phyloP scores from a whole-genome alignment of 768 basidiomycete genomes.

The Suillus subaureus region DNA sequence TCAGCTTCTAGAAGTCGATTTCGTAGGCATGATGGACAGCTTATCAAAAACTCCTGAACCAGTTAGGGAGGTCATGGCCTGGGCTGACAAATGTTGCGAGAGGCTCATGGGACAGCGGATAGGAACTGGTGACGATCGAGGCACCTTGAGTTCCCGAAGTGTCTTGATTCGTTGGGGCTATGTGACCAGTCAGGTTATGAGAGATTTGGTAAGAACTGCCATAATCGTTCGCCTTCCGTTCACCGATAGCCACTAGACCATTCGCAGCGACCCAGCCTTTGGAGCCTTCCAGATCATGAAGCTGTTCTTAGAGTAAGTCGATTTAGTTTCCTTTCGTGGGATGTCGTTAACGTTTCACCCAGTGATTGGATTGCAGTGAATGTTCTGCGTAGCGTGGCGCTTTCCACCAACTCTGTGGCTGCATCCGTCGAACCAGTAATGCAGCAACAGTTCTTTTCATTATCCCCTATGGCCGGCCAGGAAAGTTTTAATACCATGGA shows the following conservation, averaged over 20 bases:
- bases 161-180: conserved; percentile 91
- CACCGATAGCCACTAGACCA: conserved; percentile 57
- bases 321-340: conserved; percentile 9
- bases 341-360: conserved; percentile 20
- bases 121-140: conserved; percentile 66
- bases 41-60: conserved; percentile 75
- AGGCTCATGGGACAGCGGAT: conserved; percentile 74
- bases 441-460: conserved; percentile 85
- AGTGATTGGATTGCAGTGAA: conserved; percentile 94
- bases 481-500: conserved; percentile 74
- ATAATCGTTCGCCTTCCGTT: neutral
- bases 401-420: conserved; percentile 90
- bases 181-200: conserved; percentile 91
- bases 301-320: conserved; percentile 82
- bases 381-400: conserved; percentile 81
- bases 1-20: conserved; percentile 84
- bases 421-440: conserved; percentile 91
- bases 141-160: conserved; percentile 84
- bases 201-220: conserved; percentile 69
- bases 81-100: conserved; percentile 92
- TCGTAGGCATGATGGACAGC: conserved; percentile 73
- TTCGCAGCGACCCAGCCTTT: conserved; percentile 89
- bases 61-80: conserved; percentile 84
- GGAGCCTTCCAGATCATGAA: conserved; percentile 93
- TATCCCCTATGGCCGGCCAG: conserved; percentile 89